phyloP scores from a whole-genome alignment of 345 rosid genomes.

The Angophora floribunda region DNA sequence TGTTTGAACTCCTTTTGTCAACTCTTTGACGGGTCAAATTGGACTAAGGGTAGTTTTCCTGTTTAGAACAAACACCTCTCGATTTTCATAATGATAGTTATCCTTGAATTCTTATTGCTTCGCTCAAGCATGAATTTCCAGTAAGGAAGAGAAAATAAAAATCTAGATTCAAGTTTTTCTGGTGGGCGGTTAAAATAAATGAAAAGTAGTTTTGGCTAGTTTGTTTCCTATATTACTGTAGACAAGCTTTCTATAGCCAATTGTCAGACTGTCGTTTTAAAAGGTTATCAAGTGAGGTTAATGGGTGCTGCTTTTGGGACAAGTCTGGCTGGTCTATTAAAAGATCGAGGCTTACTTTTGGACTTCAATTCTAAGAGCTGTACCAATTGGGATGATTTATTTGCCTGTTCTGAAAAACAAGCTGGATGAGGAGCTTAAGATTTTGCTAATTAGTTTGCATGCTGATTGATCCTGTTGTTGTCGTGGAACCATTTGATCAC shows the following conservation, averaged over 20 bases:
- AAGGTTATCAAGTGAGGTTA: not conserved
- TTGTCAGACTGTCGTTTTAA: not conserved
- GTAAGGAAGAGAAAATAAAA: not conserved
- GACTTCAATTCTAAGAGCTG: not conserved
- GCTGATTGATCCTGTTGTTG: too few species aligned
- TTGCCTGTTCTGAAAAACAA: not conserved
- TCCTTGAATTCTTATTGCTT: too few species aligned
- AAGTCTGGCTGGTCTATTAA: not conserved
- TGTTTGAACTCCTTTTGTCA: not conserved
- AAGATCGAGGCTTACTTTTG: not conserved
- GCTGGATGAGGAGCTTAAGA: too few species aligned
- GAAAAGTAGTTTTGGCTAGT: not conserved
- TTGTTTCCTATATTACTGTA: not conserved
- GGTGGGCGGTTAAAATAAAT: not conserved
- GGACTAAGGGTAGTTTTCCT: not conserved
- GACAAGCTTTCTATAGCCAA: not conserved
- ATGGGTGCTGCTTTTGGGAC: not conserved
- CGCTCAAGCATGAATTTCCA: not conserved
- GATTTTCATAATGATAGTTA: not conserved
- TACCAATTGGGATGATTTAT: too few species aligned
- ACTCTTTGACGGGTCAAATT: not conserved
- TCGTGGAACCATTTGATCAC: too few species aligned
- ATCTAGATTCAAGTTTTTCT: not conserved
- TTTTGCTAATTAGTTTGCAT: too few species aligned
- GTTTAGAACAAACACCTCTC: not conserved